Conservation (phyloP, 139 green algal genomes). For the Pseudopediastrum boryanum region DNA sequence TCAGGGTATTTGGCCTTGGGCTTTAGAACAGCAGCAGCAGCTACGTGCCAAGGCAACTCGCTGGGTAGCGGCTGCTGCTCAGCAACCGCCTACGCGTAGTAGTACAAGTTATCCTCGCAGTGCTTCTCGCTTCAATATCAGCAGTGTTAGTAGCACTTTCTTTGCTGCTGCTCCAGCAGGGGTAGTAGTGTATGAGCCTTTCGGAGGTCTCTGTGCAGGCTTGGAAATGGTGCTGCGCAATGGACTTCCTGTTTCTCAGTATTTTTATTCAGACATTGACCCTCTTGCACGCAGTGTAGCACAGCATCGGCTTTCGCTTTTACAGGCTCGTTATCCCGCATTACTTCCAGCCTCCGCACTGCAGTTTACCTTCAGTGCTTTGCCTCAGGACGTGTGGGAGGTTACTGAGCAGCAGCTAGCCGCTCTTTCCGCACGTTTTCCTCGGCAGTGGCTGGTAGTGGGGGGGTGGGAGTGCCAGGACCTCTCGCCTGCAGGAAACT, state of each 20-base stretch:
- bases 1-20: too few relatives aligned
- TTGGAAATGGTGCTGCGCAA: constrained; percentile 33
- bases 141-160: too few relatives aligned
- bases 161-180: neutral
- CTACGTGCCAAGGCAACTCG: too few relatives aligned
- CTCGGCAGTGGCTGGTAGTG: constrained; percentile 20
- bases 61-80: too few relatives aligned
- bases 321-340: neutral
- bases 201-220: constrained; percentile 32
- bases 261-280: constrained; percentile 30
- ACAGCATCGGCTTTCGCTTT: neutral
- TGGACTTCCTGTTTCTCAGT: constrained; percentile 21
- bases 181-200: constrained; percentile 24
- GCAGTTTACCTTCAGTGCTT: neutral
- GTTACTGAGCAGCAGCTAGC: constrained; percentile 2
- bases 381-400: constrained; percentile 10
- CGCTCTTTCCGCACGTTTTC: too few relatives aligned
- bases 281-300: constrained; percentile 9
- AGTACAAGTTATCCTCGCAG: too few relatives aligned
- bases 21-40: too few relatives aligned
- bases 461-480: constrained; percentile 24
- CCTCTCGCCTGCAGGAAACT: constrained; percentile 6
- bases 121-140: too few relatives aligned
- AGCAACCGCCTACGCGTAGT: too few relatives aligned
- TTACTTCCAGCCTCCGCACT: neutral